A percentile compares a stretch with the other conserved stretches of the same genome.
Evolutionary conservation across 2,329 filamentous ascomycete species (phyloP).

Genomic region (Trichocomaceae sp.): DNA sequence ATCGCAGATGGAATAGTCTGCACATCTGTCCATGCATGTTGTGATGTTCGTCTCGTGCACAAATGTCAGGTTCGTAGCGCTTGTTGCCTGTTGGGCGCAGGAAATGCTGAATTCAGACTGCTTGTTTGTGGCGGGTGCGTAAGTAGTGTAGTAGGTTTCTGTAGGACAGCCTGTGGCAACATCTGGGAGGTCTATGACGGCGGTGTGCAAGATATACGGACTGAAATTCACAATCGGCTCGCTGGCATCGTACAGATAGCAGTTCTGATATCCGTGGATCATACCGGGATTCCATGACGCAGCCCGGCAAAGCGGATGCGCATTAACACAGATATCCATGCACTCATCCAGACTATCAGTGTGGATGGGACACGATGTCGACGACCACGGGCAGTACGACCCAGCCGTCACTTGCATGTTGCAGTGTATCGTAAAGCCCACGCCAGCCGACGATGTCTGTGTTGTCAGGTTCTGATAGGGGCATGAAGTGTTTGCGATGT

Average conservation of each 20-base stretch:
- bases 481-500: neutral
- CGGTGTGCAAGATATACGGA: neutral
- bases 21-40: constrained; percentile 7
- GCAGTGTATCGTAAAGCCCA: constrained; percentile 7
- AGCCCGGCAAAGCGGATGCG: constrained; percentile 7
- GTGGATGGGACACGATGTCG: neutral
- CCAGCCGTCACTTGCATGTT: neutral
- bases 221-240: neutral
- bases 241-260: constrained; percentile 6
- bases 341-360: constrained; percentile 5
- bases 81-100: constrained; percentile 3
- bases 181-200: neutral
- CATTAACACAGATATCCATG: constrained; percentile 6
- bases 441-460: neutral
- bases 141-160: constrained; percentile 2
- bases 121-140: neutral
- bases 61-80: constrained; percentile 7
- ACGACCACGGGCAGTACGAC: constrained; percentile 1
- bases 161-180: constrained; percentile 5
- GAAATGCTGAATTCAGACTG: neutral
- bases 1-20: neutral
- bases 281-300: constrained; percentile 8
- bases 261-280: constrained; percentile 8
- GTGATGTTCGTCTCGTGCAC: constrained; percentile 4
- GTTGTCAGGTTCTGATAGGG: constrained; percentile 3